Base-by-base conservation (phyloP, 495 filamentous ascomycete species). In the Hyaloscypha bicolor region DNA sequence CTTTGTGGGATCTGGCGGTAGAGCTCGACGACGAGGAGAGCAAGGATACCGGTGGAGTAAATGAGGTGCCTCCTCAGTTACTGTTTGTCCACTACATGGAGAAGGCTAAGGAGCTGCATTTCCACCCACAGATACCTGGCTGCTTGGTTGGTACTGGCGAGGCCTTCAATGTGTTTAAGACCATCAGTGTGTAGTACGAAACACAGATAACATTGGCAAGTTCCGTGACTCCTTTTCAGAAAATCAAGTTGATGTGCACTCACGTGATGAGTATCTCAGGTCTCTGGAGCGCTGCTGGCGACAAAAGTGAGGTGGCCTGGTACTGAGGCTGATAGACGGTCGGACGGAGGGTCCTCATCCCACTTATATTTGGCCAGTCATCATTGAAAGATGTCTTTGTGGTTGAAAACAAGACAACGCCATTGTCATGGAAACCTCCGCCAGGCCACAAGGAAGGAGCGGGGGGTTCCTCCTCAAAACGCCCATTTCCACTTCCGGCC, bases 81-180 rank as follows among this genome's bases (percentile, higher is more conserved):
- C 79, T 99, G 69, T 99, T 99, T 80, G 92, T 97, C 71, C 95
- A 99, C 79, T 97, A 96, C 74, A 93, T 94, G 82, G 92, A 95
- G 70, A 84, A 88, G 71, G 92, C 93, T 61, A 98, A 97, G 85
- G 95, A 99, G 77, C 78, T 90, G 59, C 95, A 98, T 79, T 99
- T 95, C 93, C 95, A 99, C 78, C 90, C 90, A 25, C 95, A 99
- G 80, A 97, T 97, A 75, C 93, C 93, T 0, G 95, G 95, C n/a
- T 86, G 85, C 25, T 79, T 97, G 31, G 89, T 97, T 78, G 93
- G 92, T 9, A 99, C 95, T 6, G 95, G 95, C 14, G 89, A 91
- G 65, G 90, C 91, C 61, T 97, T 98, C 76, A 87, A 88, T 70
- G 84, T 90, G 29, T 90, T 90, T 75, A 84, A 87, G 73, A 89